Evolutionary conservation across 768 basidiomycete species (phyloP), one percentile per base, ranked within the genome.

Genomic region (Phlebiopsis gigantea): DNA sequence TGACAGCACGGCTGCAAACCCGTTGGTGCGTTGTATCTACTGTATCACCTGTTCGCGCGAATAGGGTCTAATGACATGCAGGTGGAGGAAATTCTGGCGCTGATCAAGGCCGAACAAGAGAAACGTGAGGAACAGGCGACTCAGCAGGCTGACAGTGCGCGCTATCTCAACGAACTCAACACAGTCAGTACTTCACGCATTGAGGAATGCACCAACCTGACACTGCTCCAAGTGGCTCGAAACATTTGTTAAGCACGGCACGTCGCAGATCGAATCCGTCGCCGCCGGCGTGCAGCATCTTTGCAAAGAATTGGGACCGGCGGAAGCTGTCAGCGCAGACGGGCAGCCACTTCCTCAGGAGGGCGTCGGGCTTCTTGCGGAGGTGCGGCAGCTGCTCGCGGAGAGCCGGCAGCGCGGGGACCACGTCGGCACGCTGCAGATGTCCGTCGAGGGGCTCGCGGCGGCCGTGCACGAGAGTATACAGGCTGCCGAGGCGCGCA

Each of bases 101-200:
- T 81, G n/a, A 64, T 88, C 19, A 73, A 73, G 52, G 71, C 73
- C 24, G 81, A 80, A 9, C 71, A 76, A 56, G 73, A 68, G 19
- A 78, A 81, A 58, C 78, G 77, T 25, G 73, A 69, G 2, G 57
- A 78, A 6, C 79, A 81, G 61, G 65, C 75, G n/a, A 79, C 82
- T 53, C 85, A 87, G 64, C 88, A 90, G 65, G 77, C 78, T 5
- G 90, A 90, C 61, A 88, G 81, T 58, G 82, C 85, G 58, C 80
- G 88, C 21, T 91, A 91, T 66, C 77, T 92, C 30, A 87, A 87
- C 60, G 87, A 90, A 64, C 75, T 91, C 34, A 90, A 90, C 64
- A 73, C 75, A 56, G 88, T 86, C 58, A 57, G 80, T 8, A 1
- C 25, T 3, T 19, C 30, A 8, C 30, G 10, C 49, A 47, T 17